These are phyloP conservation scores for Paraglomus occultum DNA, from an alignment of 192 early-diverging fungal species.

Conservation along the genomic window DNA sequence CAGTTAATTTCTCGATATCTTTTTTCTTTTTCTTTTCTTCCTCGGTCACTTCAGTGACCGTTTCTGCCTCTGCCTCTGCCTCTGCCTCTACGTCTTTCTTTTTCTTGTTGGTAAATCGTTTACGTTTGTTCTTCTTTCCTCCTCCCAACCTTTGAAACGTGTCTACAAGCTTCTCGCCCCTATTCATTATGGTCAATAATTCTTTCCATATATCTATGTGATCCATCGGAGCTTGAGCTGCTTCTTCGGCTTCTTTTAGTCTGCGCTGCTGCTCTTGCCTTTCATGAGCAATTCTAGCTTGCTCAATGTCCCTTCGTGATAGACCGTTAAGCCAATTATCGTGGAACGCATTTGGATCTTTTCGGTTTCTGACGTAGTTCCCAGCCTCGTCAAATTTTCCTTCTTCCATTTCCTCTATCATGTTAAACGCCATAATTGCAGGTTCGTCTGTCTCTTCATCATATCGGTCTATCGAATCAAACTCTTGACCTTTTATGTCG, in stretches of 20 bases:
- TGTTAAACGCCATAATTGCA: constrained; percentile 70
- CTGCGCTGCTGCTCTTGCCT: constrained; percentile 40
- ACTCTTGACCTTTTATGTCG: constrained; percentile 57
- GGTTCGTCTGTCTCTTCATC: constrained; percentile 57
- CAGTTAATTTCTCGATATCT: constrained; percentile 63
- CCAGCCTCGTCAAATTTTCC: constrained; percentile 64
- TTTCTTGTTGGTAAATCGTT: constrained; percentile 24
- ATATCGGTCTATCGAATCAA: constrained; percentile 41
- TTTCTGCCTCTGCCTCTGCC: constrained; percentile 16
- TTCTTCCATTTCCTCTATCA: constrained; percentile 73
- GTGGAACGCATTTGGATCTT: constrained; percentile 67
- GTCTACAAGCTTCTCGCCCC: constrained; percentile 58
- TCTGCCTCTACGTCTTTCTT: constrained; percentile 40
- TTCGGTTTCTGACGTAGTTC: constrained; percentile 68
- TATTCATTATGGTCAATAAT: constrained; percentile 56
- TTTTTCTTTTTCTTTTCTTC: constrained; percentile 42
- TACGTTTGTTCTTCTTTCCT: constrained; percentile 45
- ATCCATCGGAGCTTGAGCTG: constrained; percentile 43
- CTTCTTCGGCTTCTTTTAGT: constrained; percentile 48
- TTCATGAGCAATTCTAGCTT: constrained; percentile 53
- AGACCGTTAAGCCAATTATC: constrained; percentile 69
- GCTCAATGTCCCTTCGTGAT: constrained; percentile 54
- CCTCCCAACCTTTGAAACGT: constrained; percentile 59
- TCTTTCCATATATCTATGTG: constrained; percentile 54
- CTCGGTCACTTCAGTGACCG: constrained; percentile 34